Percentiles rank a stretch among this genome's conserved stretches.
These are phyloP conservation scores for Mrakia hoshinonis DNA, from an alignment of 768 basidiomycete genomes.

Conservation along the genomic window DNA sequence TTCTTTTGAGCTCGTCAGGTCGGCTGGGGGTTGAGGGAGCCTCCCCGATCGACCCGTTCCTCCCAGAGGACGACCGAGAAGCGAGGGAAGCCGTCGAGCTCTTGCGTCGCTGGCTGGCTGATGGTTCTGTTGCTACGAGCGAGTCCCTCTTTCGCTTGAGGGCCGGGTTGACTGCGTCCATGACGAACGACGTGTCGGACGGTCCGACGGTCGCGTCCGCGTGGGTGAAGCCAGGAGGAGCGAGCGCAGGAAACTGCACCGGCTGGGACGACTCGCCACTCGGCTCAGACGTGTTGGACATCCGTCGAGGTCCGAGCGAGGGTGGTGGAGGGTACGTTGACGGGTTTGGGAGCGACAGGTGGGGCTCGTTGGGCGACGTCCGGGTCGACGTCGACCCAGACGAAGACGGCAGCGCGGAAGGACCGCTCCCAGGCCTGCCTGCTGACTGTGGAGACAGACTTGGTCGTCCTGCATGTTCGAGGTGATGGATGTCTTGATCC, in stretches of 20 bases:
- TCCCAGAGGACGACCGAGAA: slow-evolving; percentile 1
- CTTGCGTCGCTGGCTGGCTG: not conserved
- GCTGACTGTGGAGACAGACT: not conserved
- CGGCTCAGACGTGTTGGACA: not conserved
- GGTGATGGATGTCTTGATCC: not conserved
- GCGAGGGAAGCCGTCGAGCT: not conserved
- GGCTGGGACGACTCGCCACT: not conserved
- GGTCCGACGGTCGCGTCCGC: not conserved
- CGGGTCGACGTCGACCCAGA: not conserved
- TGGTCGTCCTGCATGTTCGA: not conserved
- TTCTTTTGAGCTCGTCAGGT: not conserved
- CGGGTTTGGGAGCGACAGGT: not conserved
- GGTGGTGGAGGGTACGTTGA: not conserved
- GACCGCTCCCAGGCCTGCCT: no score
- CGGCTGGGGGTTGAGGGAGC: not conserved
- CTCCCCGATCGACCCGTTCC: not conserved
- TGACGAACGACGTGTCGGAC: not conserved
- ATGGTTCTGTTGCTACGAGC: not conserved
- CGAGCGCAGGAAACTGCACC: not conserved
- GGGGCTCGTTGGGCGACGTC: not conserved
- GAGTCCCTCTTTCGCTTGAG: not conserved
- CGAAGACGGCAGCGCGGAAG: not conserved
- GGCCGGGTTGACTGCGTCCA: slow-evolving; percentile 3
- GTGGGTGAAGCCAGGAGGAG: slow-evolving; percentile 14
- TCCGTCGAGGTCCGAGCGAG: not conserved